phyloP scores from a whole-genome alignment of 2,329 filamentous ascomycete genomes.

The Dichotomopilus funicola region DNA sequence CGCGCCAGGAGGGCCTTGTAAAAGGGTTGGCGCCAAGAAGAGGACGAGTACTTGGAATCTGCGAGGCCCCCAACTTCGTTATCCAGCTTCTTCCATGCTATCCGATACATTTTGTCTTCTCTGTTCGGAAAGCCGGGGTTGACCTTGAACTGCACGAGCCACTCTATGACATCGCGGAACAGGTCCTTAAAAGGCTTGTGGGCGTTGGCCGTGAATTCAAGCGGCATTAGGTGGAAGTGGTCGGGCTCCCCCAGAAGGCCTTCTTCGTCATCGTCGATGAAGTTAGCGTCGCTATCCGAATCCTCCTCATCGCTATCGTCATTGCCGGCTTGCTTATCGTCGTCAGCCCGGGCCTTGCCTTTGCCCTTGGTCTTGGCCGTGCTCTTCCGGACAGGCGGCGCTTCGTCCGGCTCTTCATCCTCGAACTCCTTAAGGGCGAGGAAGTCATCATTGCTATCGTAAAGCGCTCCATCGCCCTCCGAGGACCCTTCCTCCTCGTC shows the following conservation, averaged over 20 bases:
- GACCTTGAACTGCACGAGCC: constrained; percentile 74
- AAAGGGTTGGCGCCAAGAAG: constrained; percentile 64
- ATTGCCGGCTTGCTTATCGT: not conserved
- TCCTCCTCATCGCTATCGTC: constrained; percentile 13
- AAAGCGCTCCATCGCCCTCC: no score
- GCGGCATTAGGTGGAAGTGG: constrained; percentile 47
- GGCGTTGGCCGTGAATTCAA: constrained; percentile 61
- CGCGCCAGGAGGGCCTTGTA: constrained; percentile 57
- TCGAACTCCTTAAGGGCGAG: no score
- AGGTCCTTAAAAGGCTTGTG: constrained; percentile 64
- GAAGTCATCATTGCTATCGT: no score
- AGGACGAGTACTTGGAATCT: constrained; percentile 64
- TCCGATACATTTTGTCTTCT: constrained; percentile 56
- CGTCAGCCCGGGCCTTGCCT: no score
- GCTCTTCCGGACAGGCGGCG: no score
- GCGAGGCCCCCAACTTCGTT: constrained; percentile 63
- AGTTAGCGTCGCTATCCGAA: constrained; percentile 43
- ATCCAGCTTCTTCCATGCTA: constrained; percentile 65
- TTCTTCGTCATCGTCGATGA: constrained; percentile 56
- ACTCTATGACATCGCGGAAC: constrained; percentile 68
- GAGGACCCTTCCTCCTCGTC: not conserved
- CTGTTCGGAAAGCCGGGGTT: constrained; percentile 60
- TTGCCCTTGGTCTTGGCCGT: no score
- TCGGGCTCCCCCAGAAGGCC: constrained; percentile 50
- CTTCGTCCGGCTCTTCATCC: no score